Evolutionary conservation across 768 basidiomycete species (phyloP).

Genomic region (Boletus rubescentipes): DNA sequence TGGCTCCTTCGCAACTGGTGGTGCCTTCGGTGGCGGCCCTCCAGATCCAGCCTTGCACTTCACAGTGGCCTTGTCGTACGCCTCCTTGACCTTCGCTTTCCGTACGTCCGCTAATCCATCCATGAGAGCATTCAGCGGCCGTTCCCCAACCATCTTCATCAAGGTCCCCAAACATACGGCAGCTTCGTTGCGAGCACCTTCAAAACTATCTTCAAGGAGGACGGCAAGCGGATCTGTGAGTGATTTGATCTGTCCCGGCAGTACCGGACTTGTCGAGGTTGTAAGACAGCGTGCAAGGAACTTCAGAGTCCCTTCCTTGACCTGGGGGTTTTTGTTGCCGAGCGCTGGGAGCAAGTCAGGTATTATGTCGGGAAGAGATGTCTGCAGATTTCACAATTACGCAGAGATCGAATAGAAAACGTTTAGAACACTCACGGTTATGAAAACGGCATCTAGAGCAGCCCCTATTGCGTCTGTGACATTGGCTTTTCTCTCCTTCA

Average conservation of each 20-base stretch:
- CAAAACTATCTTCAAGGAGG: slow-evolving; percentile 85
- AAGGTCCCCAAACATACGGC: slow-evolving; percentile 83
- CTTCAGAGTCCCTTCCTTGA: slow-evolving; percentile 89
- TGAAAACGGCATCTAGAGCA: slow-evolving; percentile 87
- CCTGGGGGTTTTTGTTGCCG: slow-evolving; percentile 92
- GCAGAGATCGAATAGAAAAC: neutral
- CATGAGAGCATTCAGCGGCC: slow-evolving; percentile 83
- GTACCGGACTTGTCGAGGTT: slow-evolving; percentile 66
- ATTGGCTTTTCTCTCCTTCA: slow-evolving; percentile 92
- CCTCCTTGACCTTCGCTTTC: slow-evolving; percentile 92
- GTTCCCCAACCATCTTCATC: slow-evolving; percentile 97
- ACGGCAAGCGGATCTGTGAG: slow-evolving; percentile 72
- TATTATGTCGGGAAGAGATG: slow-evolving; percentile 73
- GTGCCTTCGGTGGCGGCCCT: slow-evolving; percentile 47
- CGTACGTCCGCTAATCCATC: slow-evolving; percentile 84
- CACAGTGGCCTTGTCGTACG: slow-evolving; percentile 87
- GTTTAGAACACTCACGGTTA: slow-evolving; percentile 58
- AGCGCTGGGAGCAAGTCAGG: slow-evolving; percentile 78
- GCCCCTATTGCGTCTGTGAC: slow-evolving; percentile 88
- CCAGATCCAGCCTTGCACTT: slow-evolving; percentile 74
- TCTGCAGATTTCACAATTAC: slow-evolving; percentile 44
- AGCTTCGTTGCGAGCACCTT: slow-evolving; percentile 88
- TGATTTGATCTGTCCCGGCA: slow-evolving; percentile 74
- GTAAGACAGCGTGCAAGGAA: slow-evolving; percentile 80
- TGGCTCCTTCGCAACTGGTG: slow-evolving; percentile 32